Evolutionary conservation across 495 filamentous ascomycete species (phyloP).

Genomic region (Collariella sp.): DNA sequence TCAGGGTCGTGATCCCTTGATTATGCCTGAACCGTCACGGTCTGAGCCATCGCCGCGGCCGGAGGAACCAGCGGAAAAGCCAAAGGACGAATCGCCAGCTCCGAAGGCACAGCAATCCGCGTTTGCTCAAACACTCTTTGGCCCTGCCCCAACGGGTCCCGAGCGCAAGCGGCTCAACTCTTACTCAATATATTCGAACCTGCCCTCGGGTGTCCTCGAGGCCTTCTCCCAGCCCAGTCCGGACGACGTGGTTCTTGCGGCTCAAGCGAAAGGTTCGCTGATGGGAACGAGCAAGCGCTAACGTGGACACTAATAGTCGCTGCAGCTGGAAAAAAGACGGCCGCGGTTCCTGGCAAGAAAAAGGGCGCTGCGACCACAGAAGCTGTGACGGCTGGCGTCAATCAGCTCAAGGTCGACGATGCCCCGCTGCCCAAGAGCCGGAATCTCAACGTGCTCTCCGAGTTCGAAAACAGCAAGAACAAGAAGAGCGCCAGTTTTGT

Average conservation of each 20-base stretch:
- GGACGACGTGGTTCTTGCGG: constrained; percentile 80
- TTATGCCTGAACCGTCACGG: constrained; percentile 11
- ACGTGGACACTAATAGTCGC: constrained; percentile 35
- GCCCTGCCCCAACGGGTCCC: constrained; percentile 22
- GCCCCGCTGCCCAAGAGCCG: constrained; percentile 70
- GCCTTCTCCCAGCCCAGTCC: constrained; percentile 87
- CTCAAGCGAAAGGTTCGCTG: constrained; percentile 84
- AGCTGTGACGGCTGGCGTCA: constrained; percentile 43
- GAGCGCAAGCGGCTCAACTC: constrained; percentile 4
- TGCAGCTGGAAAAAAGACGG: constrained; percentile 40
- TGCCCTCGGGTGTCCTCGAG: constrained; percentile 33
- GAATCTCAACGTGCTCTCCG: constrained; percentile 74
- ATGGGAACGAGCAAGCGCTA: constrained; percentile 32
- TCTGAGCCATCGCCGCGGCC: background rate
- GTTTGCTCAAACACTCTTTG: constrained; percentile 64
- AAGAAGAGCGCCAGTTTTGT: constrained; percentile 91
- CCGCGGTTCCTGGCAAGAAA: constrained; percentile 26
- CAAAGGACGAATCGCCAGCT: background rate
- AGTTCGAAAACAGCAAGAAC: constrained; percentile 62
- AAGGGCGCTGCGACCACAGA: constrained; percentile 22
- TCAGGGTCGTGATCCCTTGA: constrained; percentile 14
- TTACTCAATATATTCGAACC: constrained; percentile 20
- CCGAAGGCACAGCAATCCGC: constrained; percentile 44
- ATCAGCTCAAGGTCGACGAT: constrained; percentile 56
- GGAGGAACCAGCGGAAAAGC: background rate